phyloP scores from a whole-genome alignment of 352 stramenopile species.

The Phytopythium ostracodes region DNA sequence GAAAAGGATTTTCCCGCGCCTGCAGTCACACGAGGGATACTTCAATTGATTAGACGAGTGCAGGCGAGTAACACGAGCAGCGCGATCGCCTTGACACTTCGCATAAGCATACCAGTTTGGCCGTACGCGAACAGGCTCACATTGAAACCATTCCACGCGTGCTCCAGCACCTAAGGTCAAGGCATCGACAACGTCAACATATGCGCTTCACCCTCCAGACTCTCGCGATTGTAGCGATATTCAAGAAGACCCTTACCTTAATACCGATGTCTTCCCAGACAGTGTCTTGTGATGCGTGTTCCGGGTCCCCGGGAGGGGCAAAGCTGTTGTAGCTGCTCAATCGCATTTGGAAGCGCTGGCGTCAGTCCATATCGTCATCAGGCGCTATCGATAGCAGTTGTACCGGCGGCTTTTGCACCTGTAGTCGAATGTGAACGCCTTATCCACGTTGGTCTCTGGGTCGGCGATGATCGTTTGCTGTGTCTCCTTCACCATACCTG shows the following conservation, averaged over 20 bases:
- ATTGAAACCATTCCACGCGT: conserved; percentile 90
- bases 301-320: conserved; percentile 37
- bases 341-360: background rate
- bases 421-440: conserved; percentile 87
- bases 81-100: background rate
- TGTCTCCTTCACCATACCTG: conserved; percentile 76
- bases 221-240: background rate
- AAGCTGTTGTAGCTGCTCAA: conserved; percentile 81
- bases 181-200: background rate
- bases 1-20: conserved; percentile 84
- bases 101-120: conserved; percentile 41
- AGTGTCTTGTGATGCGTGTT: conserved; percentile 72
- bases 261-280: conserved; percentile 87
- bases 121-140: conserved; percentile 87
- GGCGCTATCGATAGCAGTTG: background rate
- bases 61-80: background rate
- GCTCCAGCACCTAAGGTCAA: conserved; percentile 59
- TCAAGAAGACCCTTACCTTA: conserved; percentile 27
- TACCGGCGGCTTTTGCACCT: conserved; percentile 23
- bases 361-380: background rate
- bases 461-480: conserved; percentile 85
- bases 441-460: conserved; percentile 67
- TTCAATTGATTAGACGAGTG: background rate
- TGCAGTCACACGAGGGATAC: background rate
- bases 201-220: no score